These are phyloP conservation scores for Malassezia japonica DNA, from an alignment of 1,284 basidiomycete genomes.

Conservation along the genomic window DNA sequence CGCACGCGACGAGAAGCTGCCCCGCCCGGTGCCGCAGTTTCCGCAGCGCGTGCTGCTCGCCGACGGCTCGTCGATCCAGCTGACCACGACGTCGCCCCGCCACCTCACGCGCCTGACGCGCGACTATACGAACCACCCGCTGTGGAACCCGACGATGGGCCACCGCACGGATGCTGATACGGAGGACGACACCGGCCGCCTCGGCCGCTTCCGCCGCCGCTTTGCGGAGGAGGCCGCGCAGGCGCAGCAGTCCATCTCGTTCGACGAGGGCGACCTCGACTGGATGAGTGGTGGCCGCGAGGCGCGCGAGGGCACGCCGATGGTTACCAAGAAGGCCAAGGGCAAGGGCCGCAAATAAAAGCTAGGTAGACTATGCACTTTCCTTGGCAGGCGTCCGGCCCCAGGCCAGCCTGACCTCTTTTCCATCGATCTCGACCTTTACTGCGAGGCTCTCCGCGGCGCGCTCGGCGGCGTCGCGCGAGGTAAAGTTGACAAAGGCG, in stretches of 20 bases:
- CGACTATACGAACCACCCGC: constrained; percentile 44
- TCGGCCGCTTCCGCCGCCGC: constrained; percentile 40
- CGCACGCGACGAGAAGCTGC: constrained; percentile 18
- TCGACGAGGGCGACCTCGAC: constrained; percentile 39
- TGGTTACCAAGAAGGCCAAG: constrained; percentile 34
- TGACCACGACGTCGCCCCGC: constrained; percentile 42
- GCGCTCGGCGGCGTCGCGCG: constrained; percentile 67
- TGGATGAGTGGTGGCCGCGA: constrained; percentile 48
- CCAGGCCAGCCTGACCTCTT: constrained; percentile 72
- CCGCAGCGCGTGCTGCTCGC: constrained; percentile 35
- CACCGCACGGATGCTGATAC: constrained; percentile 29
- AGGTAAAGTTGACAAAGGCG: constrained; percentile 88
- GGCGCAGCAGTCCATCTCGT: constrained; percentile 20
- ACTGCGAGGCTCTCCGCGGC: constrained; percentile 77
- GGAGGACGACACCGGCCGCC: constrained; percentile 40
- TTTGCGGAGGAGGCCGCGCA: constrained; percentile 26
- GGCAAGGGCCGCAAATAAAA: constrained; percentile 38
- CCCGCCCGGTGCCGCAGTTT: constrained; percentile 40
- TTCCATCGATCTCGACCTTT: constrained; percentile 73
- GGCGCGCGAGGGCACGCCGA: constrained; percentile 31
- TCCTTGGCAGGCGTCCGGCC: constrained; percentile 50
- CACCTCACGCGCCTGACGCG: constrained; percentile 30
- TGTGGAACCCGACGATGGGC: constrained; percentile 42
- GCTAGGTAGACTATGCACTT: not conserved
- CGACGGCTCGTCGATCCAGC: constrained; percentile 44